Evolutionary conservation across 106 monocot species (phyloP), one percentile per base, ranked within the genome.

Genomic region (Dendrobium catenatum): DNA sequence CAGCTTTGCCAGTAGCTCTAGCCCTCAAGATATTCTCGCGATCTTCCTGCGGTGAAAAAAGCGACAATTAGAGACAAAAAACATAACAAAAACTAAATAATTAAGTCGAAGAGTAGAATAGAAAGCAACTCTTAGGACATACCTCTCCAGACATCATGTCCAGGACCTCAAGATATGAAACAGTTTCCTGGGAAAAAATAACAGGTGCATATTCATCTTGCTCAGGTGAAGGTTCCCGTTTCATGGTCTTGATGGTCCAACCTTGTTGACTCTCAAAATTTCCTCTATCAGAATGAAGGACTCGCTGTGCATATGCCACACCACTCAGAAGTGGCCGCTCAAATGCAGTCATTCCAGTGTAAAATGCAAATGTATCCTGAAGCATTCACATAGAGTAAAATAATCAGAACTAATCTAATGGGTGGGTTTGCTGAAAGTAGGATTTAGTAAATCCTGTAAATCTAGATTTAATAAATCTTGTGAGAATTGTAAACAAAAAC

Each of bases 71-170:
- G 13, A 51, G 1, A 51, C 51, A 51, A 51, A 51, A 13, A 51
- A 37, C 7, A 19, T 20, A 73, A 27, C 3, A 64, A 15, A 2
- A 88, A 29, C 37, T 37, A 37, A 37, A 37, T 37, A 37, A 42
- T 83, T 17, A 41, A 29, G 42, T 51, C 20, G 31, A 13, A 24
- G 26, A 49, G 72, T 51, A 17, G 7, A 10, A 51, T 3, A 51
- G 51, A 13, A 70, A 73, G 31, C n/a, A 42, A 51, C 56, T 0
- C 67, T 44, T 61, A 55, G 19, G 24, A 51, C 47, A 41, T 17
- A 98, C 97, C 92, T 95, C 88, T 59, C 97, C 97, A 78, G 97
- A 94, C 97, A 98, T 98, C 94, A 98, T 93, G 83, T 98, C 97
- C 59, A 94, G 86, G 37, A 85, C 89, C 80, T 91, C 94, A 11